A percentile compares a stretch with the other conserved stretches of the same genome.
These are phyloP conservation scores for Wallacemonas sp. DNA, from an alignment of 208 protist species.

Conservation along the genomic window DNA sequence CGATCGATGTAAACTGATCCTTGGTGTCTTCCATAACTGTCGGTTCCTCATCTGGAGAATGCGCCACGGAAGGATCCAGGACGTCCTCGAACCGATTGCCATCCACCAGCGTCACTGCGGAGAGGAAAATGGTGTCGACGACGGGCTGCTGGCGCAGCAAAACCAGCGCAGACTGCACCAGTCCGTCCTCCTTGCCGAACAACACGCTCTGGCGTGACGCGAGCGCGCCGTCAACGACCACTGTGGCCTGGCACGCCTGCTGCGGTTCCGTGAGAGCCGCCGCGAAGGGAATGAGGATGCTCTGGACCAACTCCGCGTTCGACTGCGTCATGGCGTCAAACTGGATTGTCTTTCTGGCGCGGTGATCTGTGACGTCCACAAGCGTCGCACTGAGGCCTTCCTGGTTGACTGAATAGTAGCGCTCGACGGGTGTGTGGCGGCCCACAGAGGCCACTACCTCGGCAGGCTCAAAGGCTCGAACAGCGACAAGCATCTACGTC, in stretches of 20 bases:
- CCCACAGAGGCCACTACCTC: conserved; percentile 4
- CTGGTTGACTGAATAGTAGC: conserved; percentile 55
- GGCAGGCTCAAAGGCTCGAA: neutral
- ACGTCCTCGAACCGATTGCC: conserved; percentile 60
- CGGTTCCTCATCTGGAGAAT: conserved; percentile 24
- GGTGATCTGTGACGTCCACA: conserved; percentile 66
- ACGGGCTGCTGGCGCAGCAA: conserved; percentile 2
- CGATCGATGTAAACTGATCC: conserved; percentile 69
- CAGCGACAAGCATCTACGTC: conserved; percentile 2
- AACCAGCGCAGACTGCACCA: conserved; percentile 29
- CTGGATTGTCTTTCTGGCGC: conserved; percentile 54
- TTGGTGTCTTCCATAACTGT: conserved; percentile 62
- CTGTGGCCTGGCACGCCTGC: conserved; percentile 41
- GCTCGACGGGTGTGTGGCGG: conserved; percentile 26
- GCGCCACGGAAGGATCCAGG: neutral
- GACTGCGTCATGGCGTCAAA: conserved; percentile 44
- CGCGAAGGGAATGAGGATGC: conserved; percentile 48
- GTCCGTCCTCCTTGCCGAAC: conserved; percentile 44
- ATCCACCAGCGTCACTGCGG: conserved; percentile 53
- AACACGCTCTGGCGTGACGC: conserved; percentile 33
- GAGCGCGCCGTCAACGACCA: conserved; percentile 59
- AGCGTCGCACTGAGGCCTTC: conserved; percentile 35
- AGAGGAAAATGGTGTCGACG: conserved; percentile 49
- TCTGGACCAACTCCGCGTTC: conserved; percentile 23
- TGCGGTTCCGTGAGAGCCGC: conserved; percentile 30